Conservation (phyloP, 75 land plant species). For the Sequoia sempervirens region DNA sequence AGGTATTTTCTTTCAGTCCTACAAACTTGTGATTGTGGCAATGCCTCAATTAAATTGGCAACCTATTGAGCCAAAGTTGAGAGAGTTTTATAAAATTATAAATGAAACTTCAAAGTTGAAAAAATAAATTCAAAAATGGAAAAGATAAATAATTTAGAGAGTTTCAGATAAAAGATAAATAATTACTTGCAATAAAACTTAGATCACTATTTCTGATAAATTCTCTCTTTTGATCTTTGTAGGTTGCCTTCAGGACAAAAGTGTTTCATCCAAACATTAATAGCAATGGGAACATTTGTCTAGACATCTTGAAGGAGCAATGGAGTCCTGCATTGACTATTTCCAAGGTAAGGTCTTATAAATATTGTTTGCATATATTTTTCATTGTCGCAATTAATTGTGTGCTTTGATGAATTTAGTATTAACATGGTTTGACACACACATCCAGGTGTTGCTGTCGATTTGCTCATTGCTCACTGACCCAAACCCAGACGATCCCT, state of each 20-base stretch:
- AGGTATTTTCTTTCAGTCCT: constrained; percentile 26
- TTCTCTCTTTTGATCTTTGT: not conserved
- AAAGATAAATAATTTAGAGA: too few relatives aligned
- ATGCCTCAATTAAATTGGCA: not conserved
- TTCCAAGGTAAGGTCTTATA: constrained; percentile 54
- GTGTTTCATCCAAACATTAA: constrained; percentile 90
- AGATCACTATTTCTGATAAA: not conserved
- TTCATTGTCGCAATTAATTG: not conserved
- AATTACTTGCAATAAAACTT: too few relatives aligned
- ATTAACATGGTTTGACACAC: not conserved
- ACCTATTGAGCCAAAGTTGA: too few relatives aligned
- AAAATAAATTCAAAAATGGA: too few relatives aligned
- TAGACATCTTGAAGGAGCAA: constrained; percentile 82
- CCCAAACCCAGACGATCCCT: constrained; percentile 70
- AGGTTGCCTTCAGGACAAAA: constrained; percentile 79
- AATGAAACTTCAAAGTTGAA: too few relatives aligned
- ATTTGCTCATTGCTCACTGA: constrained; percentile 68
- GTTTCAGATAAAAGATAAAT: too few relatives aligned
- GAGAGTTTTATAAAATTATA: too few relatives aligned
- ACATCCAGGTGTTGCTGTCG: constrained; percentile 60
- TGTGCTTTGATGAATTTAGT: not conserved
- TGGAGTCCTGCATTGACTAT: constrained; percentile 90
- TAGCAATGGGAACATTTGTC: constrained; percentile 86
- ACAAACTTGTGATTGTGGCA: not conserved
- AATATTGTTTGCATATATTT: constrained; percentile 5